Base-by-base conservation (phyloP, 2,329 filamentous ascomycete species). In the Domatiomyces catenatus region DNA sequence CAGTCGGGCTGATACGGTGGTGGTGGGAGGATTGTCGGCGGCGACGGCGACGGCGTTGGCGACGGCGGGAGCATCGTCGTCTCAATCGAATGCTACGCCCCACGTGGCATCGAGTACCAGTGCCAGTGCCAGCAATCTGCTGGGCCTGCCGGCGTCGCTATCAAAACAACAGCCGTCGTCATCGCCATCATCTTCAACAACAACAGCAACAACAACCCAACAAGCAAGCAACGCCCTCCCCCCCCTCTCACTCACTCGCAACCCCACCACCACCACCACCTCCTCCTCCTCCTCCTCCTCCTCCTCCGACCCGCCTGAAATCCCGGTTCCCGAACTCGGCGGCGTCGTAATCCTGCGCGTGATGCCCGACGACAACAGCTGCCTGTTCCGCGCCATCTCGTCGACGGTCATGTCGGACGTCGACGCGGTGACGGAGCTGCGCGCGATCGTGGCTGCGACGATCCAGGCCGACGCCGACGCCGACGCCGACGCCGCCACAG, bases 291-390 rank as follows among this genome's bases (percentile, higher is more conserved):
- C n/a, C n/a, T n/a, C n/a, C n/a, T n/a, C n/a, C n/a, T n/a, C n/a
- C n/a, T n/a, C n/a, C n/a, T n/a, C n/a, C 32, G 79, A 84, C 55
- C 77, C 79, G 1, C 80, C 80, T 0, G 78, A 82, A 59, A 66
- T 83, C 1, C 68, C 73, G 0, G 70, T 81, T 0, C 73, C 77
- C 5, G 69, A 73, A 24, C 74, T 77, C 47, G 69, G 69, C 28
- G 77, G 76, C 46, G 76, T 73, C 1, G 66, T 77, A 17, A 84
- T 93, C 7, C 76, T 95, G 17, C 83, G 90, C 12, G 86, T 96
- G 48, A 95, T 96, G 90, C 87, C 89, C 3, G 90, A 95, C 62
- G 90, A 96, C 66, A 95, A 95, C 67, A 87, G 82, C 52, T 96
- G 90, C 68, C 80, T 96, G 61, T 96, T 95, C 67, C 84, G 88